A percentile compares a stretch with the other conserved stretches of the same genome.
phyloP scores from a whole-genome alignment of 2,329 filamentous ascomycete genomes.

The Monilinia fructigena region DNA sequence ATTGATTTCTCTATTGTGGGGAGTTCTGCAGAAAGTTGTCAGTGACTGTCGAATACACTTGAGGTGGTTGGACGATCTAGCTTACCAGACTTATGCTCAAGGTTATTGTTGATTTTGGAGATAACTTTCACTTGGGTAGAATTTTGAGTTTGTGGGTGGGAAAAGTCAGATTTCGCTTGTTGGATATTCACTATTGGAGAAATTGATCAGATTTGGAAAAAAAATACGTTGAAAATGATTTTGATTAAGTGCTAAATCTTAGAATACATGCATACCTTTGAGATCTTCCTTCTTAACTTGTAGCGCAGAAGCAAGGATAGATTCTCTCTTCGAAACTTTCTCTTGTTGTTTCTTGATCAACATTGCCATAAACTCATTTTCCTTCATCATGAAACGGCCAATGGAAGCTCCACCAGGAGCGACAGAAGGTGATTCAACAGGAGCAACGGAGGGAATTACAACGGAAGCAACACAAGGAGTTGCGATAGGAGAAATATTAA shows the following conservation, averaged over 20 bases:
- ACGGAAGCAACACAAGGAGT: background rate
- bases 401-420: background rate
- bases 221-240: background rate
- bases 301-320: too few relatives aligned
- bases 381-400: background rate
- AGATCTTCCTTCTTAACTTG: background rate
- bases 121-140: background rate
- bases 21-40: slow-evolving; percentile 3
- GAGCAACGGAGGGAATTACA: too few relatives aligned
- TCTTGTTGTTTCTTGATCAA: slow-evolving; percentile 11
- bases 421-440: background rate
- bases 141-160: background rate
- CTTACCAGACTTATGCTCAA: slow-evolving; percentile 1
- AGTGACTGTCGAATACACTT: background rate
- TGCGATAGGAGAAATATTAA: background rate
- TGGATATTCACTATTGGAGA: slow-evolving; percentile 7
- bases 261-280: slow-evolving; percentile 4
- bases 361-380: slow-evolving; percentile 18
- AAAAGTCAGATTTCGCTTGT: background rate
- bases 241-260: background rate
- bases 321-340: background rate
- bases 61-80: background rate
- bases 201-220: background rate
- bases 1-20: background rate
- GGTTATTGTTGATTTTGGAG: background rate